phyloP scores from a whole-genome alignment of 1,284 basidiomycete genomes.

The Anthracocystis panici-leucophaei region DNA sequence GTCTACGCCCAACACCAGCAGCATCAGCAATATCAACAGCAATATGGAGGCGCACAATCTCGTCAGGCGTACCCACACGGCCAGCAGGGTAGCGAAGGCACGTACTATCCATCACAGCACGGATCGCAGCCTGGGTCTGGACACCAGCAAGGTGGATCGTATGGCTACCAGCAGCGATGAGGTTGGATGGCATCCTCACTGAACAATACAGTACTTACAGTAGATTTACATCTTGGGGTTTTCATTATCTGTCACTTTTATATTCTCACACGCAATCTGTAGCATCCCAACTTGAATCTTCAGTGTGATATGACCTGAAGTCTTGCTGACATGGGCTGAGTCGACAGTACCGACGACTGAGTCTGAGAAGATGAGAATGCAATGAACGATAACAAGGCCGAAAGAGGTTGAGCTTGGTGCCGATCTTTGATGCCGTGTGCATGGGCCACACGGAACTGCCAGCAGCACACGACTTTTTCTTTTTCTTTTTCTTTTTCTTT shows the following conservation, averaged over 20 bases:
- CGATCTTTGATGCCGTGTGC: too few species aligned
- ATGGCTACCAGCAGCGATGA: slow-evolving; percentile 38
- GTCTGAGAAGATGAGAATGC: too few species aligned
- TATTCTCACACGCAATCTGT: slow-evolving; percentile 3
- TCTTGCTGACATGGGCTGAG: too few species aligned
- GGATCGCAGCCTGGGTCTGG: slow-evolving; percentile 34
- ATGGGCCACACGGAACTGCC: too few species aligned
- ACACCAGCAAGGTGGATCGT: slow-evolving; percentile 11
- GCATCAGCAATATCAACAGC: slow-evolving; percentile 27
- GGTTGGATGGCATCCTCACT: background rate
- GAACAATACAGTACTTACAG: slow-evolving; percentile 1
- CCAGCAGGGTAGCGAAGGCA: slow-evolving; percentile 32
- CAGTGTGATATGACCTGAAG: background rate
- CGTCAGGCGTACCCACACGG: slow-evolving; percentile 28
- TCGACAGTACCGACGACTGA: too few species aligned
- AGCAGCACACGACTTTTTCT: too few species aligned
- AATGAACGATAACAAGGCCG: too few species aligned
- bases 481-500: too few species aligned
- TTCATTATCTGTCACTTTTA: slow-evolving; percentile 4
- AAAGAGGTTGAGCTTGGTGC: too few species aligned
- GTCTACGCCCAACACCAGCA: slow-evolving; percentile 19
- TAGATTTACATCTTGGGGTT: background rate
- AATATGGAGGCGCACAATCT: slow-evolving; percentile 13
- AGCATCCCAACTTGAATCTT: background rate
- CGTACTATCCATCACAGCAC: slow-evolving; percentile 20